Percentiles rank a stretch among this genome's conserved stretches.
phyloP scores from a whole-genome alignment of 305 asterid genomes.

The Stenogyne calaminthoides region DNA sequence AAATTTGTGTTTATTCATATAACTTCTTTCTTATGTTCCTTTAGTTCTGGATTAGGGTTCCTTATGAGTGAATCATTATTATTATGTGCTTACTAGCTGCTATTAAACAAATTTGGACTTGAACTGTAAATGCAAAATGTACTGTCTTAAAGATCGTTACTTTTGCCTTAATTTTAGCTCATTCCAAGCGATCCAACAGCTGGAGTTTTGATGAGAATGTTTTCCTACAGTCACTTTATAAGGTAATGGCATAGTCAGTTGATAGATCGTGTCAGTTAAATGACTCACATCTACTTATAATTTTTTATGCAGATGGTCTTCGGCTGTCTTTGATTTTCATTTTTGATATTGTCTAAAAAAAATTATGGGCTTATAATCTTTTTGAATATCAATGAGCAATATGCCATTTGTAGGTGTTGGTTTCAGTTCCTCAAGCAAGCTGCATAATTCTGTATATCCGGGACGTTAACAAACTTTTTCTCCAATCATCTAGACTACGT shows the following conservation, averaged over 20 bases:
- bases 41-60: slow-evolving; percentile 16
- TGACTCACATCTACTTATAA: not conserved
- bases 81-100: not conserved
- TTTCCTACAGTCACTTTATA: slow-evolving; percentile 73
- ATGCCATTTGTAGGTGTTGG: slow-evolving; percentile 63
- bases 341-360: not conserved
- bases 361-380: not conserved
- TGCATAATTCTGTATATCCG: slow-evolving; percentile 72
- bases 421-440: slow-evolving; percentile 56
- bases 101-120: not conserved
- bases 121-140: not conserved
- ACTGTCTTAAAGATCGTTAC: slow-evolving; percentile 27
- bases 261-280: not conserved
- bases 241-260: slow-evolving; percentile 50
- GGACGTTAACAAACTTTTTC: slow-evolving; percentile 70
- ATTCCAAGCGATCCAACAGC: slow-evolving; percentile 56
- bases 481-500: slow-evolving; percentile 58
- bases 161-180: slow-evolving; percentile 45
- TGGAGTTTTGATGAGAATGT: slow-evolving; percentile 75
- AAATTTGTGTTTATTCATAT: not conserved
- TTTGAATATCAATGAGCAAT: slow-evolving; percentile 14
- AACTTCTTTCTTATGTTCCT: not conserved
- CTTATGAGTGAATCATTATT: not conserved
- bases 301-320: slow-evolving; percentile 17
- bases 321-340: not conserved